phyloP scores from a whole-genome alignment of 2,329 filamentous ascomycete genomes.

The Ascochyta fabae region DNA sequence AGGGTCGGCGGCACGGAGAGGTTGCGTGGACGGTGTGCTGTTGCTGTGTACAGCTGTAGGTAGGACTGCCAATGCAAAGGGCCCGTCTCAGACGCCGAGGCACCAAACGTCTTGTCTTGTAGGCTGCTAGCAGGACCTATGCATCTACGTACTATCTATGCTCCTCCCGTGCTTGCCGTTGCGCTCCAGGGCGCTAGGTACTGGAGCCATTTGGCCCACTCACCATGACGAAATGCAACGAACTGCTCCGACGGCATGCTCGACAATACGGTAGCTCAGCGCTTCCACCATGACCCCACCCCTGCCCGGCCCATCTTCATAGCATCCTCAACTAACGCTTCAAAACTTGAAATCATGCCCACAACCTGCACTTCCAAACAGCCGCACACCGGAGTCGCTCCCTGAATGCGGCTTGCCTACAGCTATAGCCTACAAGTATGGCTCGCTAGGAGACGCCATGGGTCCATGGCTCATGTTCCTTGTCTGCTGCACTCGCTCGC shows the following conservation, averaged over 20 bases:
- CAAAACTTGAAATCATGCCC: conserved; percentile 28
- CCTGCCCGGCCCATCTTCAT: conserved; percentile 18
- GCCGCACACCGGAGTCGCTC: conserved; percentile 23
- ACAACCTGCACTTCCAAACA: conserved; percentile 20
- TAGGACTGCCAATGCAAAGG: conserved; percentile 11
- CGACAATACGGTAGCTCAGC: conserved; percentile 10
- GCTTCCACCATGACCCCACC: conserved; percentile 10
- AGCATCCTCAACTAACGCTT: conserved; percentile 26
- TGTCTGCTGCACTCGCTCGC: conserved; percentile 19
- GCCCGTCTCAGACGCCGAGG: conserved; percentile 5
- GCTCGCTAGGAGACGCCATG: conserved; percentile 3
- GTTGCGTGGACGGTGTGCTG: neutral
- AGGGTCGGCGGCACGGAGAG: conserved; percentile 8
- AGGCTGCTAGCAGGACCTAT: too few relatives aligned
- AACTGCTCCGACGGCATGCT: conserved; percentile 20
- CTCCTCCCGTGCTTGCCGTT: conserved; percentile 31
- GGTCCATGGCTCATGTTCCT: conserved; percentile 3
- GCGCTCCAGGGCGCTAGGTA: conserved; percentile 30
- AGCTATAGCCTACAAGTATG: neutral
- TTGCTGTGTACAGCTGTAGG: neutral
- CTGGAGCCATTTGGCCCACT: conserved; percentile 30
- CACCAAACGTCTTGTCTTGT: conserved; percentile 10
- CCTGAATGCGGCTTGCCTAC: conserved; percentile 19
- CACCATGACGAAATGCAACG: conserved; percentile 33
- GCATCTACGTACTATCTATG: neutral